Percentiles rank a stretch among this genome's conserved stretches.
Evolutionary conservation across 495 filamentous ascomycete genomes (phyloP).

Genomic region (Hypoxylon intermedium): DNA sequence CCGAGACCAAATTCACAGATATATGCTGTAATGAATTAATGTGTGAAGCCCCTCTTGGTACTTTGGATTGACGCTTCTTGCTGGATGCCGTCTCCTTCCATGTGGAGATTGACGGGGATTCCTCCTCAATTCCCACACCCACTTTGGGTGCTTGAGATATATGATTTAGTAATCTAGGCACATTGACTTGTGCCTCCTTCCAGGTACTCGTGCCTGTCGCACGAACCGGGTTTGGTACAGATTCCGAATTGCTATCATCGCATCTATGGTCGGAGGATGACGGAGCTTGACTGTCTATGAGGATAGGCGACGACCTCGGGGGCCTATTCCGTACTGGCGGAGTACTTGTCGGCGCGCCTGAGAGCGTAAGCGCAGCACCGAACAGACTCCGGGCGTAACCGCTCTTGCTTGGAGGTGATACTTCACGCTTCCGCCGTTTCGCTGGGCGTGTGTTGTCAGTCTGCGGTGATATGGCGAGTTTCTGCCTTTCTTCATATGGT

Average conservation of each 20-base stretch:
- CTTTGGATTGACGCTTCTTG: background rate
- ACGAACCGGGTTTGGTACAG: background rate
- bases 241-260: constrained; percentile 3
- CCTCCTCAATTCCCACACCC: background rate
- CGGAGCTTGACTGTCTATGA: constrained; percentile 13
- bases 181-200: background rate
- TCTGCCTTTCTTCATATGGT: constrained; percentile 59
- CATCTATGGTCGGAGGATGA: constrained; percentile 11
- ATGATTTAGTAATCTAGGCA: background rate
- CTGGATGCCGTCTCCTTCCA: too few species aligned
- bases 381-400: constrained; percentile 62
- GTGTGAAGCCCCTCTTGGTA: background rate
- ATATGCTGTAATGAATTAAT: background rate
- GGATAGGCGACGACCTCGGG: constrained; percentile 11
- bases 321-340: constrained; percentile 36
- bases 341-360: constrained; percentile 49
- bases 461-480: constrained; percentile 19
- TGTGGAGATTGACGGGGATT: background rate
- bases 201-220: background rate
- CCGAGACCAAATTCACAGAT: constrained; percentile 1
- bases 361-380: constrained; percentile 55
- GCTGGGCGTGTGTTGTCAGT: constrained; percentile 31
- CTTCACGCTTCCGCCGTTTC: constrained; percentile 49
- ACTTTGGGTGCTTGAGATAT: background rate
- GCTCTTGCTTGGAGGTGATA: constrained; percentile 51